Evolutionary conservation across 495 filamentous ascomycete species (phyloP), one percentile per base, ranked within the genome.

Genomic region (Penicillium pancosmium): DNA sequence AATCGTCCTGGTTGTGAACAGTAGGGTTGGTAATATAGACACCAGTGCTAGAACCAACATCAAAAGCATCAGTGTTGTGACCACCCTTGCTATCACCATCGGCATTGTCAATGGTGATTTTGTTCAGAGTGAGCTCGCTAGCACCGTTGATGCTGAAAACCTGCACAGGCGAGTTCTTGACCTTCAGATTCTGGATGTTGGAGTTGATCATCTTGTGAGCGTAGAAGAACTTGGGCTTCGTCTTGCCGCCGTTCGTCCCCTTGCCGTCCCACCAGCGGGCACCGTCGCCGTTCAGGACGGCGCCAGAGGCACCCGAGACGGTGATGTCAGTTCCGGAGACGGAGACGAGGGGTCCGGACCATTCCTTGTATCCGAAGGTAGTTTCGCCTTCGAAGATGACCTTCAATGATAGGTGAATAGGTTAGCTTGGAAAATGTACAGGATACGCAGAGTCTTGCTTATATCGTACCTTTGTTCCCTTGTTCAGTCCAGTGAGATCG

Each of bases 41-140:
- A 13, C 76, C 71, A n/a, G 72, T 75, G 6, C 74, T 80, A 1
- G 61, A 64, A 5, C 85, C 80, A 56, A 90, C 75, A 58, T 89
- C 87, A 64, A 89, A 90, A 8, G 76, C 87, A 63, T 90, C 87
- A 3, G 87, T 88, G 70, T 89, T 90, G 59, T 86, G 82, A 5
- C 81, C 86, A 15, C 71, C 68, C n/a, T 62, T 59, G 5, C 49
- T 63, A 52, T 84, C 79, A 21, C 85, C 87, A 16, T 73, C 85
- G 5, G 73, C 74, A 70, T 87, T 85, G 58, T 89, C 80, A 54
- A 90, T 82, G 5, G 80, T 86, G 57, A 89, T 77, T 34, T 72
- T 62, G 33, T 66, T 70, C 27, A 91, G 50, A 0, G 73, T 81
- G 8, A 89, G 71, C 19, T 48, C 46, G 21, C 77, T 74, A 9